These are phyloP conservation scores for Prinsepia uniflora DNA, from an alignment of 306 rosid genomes.

Conservation along the genomic window DNA sequence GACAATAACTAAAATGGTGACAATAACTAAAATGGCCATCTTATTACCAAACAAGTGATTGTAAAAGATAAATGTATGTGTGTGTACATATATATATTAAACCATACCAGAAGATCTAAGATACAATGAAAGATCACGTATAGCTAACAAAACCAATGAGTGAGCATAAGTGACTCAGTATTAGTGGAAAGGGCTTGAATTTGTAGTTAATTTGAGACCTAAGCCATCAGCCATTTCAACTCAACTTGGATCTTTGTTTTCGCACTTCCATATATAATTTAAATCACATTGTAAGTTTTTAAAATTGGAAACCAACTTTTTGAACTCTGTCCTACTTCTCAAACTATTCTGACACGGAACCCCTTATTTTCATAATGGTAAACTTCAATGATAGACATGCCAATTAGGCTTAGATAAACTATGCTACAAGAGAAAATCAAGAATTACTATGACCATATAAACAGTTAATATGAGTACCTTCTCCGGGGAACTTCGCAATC, in stretches of 20 bases:
- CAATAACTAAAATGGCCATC: background rate
- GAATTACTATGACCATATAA: background rate
- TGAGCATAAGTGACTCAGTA: background rate
- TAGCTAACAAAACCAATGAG: background rate
- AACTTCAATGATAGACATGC: background rate
- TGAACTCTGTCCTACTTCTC: background rate
- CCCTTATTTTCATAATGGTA: background rate
- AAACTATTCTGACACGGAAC: background rate
- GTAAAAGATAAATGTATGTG: background rate
- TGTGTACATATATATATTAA: too few species aligned
- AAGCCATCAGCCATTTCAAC: background rate
- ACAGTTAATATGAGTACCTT: slow-evolving; percentile 42
- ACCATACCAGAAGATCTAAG: background rate
- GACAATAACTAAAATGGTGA: background rate
- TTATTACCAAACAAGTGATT: background rate
- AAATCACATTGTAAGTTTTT: background rate
- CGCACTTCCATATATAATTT: background rate
- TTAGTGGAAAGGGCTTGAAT: background rate
- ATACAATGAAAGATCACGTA: background rate
- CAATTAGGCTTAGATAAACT: background rate
- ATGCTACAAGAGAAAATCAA: background rate
- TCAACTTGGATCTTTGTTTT: background rate
- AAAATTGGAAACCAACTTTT: background rate
- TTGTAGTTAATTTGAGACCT: background rate
- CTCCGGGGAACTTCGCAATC: slow-evolving; percentile 82